Conservation (phyloP, 202 grass and related monocot genomes). For the Zoysia matrella region DNA sequence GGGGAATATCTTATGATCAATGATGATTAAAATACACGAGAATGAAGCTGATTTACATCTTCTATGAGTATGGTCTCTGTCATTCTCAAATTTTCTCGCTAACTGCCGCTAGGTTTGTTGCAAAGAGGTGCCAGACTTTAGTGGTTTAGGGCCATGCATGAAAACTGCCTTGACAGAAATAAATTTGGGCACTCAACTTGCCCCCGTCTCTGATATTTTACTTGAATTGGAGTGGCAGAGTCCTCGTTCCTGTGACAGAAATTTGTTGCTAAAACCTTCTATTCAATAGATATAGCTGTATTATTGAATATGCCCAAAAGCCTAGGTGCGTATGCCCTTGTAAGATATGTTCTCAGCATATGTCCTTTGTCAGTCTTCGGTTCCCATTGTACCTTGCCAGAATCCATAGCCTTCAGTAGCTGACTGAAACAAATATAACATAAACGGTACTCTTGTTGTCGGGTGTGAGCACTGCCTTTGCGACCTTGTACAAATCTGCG, state of each 20-base stretch:
- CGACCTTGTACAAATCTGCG: too few relatives aligned
- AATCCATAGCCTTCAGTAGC: not conserved
- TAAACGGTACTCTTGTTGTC: too few relatives aligned
- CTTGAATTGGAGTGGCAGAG: slow-evolving; percentile 5
- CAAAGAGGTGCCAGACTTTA: slow-evolving; percentile 32
- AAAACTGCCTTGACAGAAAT: slow-evolving; percentile 34
- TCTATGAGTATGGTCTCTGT: slow-evolving; percentile 66
- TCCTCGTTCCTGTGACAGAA: slow-evolving; percentile 45
- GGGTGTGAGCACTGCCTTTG: too few relatives aligned
- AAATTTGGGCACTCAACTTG: slow-evolving; percentile 80
- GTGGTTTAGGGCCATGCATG: slow-evolving; percentile 29
- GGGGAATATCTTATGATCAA: not conserved
- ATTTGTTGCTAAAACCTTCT: slow-evolving; percentile 34
- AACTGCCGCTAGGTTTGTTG: slow-evolving; percentile 34
- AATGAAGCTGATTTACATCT: slow-evolving; percentile 72
- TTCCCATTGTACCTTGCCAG: slow-evolving; percentile 36
- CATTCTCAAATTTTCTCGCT: slow-evolving; percentile 46
- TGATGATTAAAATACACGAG: slow-evolving; percentile 55
- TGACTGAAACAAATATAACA: too few relatives aligned
- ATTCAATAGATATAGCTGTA: slow-evolving; percentile 56
- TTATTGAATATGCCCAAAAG: slow-evolving; percentile 73
- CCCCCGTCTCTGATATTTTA: slow-evolving; percentile 71
- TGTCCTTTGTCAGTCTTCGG: slow-evolving; percentile 52
- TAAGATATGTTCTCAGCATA: slow-evolving; percentile 33
- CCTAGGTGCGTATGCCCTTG: slow-evolving; percentile 74